A percentile compares a stretch with the other conserved stretches of the same genome.
phyloP scores from a whole-genome alignment of 2,329 filamentous ascomycete genomes.

The Aspergillus piperis region DNA sequence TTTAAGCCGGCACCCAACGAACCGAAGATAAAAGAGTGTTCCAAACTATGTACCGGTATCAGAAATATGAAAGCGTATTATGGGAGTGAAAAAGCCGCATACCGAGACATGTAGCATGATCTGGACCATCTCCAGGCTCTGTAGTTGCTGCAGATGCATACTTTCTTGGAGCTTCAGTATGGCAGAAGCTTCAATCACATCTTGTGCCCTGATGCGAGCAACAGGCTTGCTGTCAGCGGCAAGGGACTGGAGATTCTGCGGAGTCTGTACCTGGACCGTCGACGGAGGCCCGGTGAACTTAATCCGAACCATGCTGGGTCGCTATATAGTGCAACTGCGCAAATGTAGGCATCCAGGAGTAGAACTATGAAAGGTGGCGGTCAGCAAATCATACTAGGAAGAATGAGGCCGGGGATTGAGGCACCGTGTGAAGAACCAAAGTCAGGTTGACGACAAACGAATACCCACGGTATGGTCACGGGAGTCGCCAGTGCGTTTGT shows the following conservation, averaged over 20 bases:
- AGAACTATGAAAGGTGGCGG: background rate
- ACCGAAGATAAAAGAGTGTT: slow-evolving; percentile 40
- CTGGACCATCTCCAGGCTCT: slow-evolving; percentile 51
- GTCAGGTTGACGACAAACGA: slow-evolving; percentile 16
- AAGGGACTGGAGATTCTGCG: slow-evolving; percentile 10
- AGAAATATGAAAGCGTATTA: slow-evolving; percentile 9
- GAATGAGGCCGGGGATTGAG: background rate
- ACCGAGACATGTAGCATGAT: slow-evolving; percentile 51
- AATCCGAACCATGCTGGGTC: slow-evolving; percentile 26
- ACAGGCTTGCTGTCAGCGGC: slow-evolving; percentile 11
- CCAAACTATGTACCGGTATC: slow-evolving; percentile 29
- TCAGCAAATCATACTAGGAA: background rate
- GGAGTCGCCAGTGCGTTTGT: slow-evolving; percentile 12
- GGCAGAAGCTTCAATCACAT: slow-evolving; percentile 12
- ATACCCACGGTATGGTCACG: slow-evolving; percentile 20
- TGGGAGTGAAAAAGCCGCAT: slow-evolving; percentile 22
- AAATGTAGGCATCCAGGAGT: background rate
- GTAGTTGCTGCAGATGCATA: slow-evolving; percentile 38
- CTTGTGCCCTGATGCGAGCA: slow-evolving; percentile 17
- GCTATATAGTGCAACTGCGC: background rate
- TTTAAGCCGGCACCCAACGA: slow-evolving; percentile 5
- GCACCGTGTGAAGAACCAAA: background rate
- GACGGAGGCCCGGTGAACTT: slow-evolving; percentile 25
- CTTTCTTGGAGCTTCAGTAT: slow-evolving; percentile 14
- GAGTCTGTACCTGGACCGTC: slow-evolving; percentile 21